Percentiles rank a stretch among this genome's conserved stretches.
Evolutionary conservation across 805 yeast genomes (phyloP).

Genomic region (Candida nemodendra): DNA sequence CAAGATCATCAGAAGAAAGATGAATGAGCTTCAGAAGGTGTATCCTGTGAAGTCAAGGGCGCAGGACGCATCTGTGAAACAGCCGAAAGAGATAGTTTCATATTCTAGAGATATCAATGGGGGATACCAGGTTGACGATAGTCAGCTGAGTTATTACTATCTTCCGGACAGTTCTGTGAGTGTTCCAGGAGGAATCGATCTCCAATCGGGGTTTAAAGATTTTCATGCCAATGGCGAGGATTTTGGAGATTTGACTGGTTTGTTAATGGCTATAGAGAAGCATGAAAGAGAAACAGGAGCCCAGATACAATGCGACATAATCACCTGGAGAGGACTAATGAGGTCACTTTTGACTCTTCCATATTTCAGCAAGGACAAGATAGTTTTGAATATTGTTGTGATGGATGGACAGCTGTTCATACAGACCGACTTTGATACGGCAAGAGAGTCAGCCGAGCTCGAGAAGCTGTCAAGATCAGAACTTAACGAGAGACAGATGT

Average conservation of each 20-base stretch:
- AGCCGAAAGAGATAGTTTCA: conserved; percentile 78
- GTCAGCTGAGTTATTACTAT: conserved; percentile 69
- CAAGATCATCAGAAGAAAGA: no score
- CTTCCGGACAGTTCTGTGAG: conserved; percentile 73
- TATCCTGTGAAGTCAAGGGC: conserved; percentile 49
- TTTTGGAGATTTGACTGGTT: conserved; percentile 55
- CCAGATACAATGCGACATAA: conserved; percentile 60
- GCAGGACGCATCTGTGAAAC: conserved; percentile 67
- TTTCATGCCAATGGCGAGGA: conserved; percentile 54
- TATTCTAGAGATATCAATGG: conserved; percentile 59
- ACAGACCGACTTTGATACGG: conserved; percentile 38
- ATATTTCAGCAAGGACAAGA: conserved; percentile 51
- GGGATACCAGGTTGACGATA: conserved; percentile 49
- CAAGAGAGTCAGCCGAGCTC: conserved; percentile 30
- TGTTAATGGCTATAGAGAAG: conserved; percentile 52
- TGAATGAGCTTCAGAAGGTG: conserved; percentile 19
- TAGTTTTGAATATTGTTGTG: conserved; percentile 60
- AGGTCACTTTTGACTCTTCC: conserved; percentile 70
- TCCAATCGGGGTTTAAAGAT: conserved; percentile 60
- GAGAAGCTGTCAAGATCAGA: conserved; percentile 34
- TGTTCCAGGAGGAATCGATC: conserved; percentile 50
- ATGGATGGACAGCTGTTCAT: conserved; percentile 78
- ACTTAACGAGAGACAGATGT: conserved; percentile 42
- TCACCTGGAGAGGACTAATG: conserved; percentile 86
- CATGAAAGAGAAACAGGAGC: conserved; percentile 50